These are phyloP conservation scores for Fusarium keratoplasticum DNA, from an alignment of 2,329 filamentous ascomycete genomes.

Conservation along the genomic window DNA sequence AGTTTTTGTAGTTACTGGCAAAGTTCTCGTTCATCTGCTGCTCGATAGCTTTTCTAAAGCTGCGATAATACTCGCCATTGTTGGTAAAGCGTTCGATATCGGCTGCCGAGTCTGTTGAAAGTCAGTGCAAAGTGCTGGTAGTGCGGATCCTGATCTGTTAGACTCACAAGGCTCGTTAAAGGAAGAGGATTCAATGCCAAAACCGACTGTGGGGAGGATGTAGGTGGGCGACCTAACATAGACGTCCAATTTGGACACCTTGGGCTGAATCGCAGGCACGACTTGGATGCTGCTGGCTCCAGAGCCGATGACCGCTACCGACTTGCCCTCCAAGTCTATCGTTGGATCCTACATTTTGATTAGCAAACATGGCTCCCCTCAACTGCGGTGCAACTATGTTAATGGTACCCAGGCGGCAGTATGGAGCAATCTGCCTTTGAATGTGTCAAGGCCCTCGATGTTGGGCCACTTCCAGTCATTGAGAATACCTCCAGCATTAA, in stretches of 20 bases:
- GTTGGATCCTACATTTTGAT: neutral
- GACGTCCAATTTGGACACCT: neutral
- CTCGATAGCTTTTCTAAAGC: neutral
- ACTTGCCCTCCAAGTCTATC: neutral
- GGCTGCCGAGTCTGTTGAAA: neutral
- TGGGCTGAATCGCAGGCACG: neutral
- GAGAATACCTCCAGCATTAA: constrained; percentile 11
- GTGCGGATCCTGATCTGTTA: neutral
- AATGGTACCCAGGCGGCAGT: constrained; percentile 11
- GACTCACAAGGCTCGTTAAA: constrained; percentile 1
- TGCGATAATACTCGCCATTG: neutral
- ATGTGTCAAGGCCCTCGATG: neutral
- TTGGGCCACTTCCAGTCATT: constrained; percentile 23
- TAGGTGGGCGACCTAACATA: neutral
- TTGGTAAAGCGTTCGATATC: neutral
- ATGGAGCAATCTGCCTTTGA: constrained; percentile 5
- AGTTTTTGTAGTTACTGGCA: neutral
- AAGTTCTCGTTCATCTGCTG: constrained; percentile 16
- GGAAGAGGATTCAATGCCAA: constrained; percentile 1
- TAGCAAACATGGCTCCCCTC: neutral
- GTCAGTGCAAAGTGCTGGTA: neutral
- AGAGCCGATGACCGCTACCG: constrained; percentile 3
- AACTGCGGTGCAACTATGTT: neutral
- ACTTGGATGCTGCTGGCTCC: constrained; percentile 8
- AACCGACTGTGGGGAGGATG: constrained; percentile 6